Evolutionary conservation across 768 basidiomycete genomes (phyloP).

Genomic region (Phlegmacium glaucopus): DNA sequence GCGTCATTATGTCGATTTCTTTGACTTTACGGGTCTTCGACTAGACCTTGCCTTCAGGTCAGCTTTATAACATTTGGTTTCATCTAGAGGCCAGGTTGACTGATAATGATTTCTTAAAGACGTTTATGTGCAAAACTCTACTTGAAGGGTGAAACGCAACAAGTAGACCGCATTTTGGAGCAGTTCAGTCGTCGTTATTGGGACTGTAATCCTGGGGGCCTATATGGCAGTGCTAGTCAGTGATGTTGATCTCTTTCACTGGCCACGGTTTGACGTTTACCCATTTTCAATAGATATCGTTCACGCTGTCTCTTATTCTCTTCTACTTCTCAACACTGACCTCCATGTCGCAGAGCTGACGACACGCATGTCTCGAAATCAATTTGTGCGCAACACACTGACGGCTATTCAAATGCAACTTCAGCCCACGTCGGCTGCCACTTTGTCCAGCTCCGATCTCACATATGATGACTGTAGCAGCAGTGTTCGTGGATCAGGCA

Average conservation of each 20-base stretch:
- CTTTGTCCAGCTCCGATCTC: constrained; percentile 58
- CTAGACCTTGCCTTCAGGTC: constrained; percentile 91
- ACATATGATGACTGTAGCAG: constrained; percentile 60
- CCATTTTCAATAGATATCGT: constrained; percentile 62
- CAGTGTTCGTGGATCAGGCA: constrained; percentile 53
- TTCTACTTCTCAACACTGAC: constrained; percentile 94
- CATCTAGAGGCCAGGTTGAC: constrained; percentile 1
- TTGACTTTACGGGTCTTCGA: constrained; percentile 81
- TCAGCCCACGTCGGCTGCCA: constrained; percentile 46
- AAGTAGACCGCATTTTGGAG: constrained; percentile 94
- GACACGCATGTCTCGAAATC: constrained; percentile 84
- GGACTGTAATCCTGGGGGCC: constrained; percentile 78
- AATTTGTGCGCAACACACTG: constrained; percentile 93
- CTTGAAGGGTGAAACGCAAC: constrained; percentile 95
- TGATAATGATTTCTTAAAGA: constrained; percentile 35
- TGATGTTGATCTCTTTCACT: constrained; percentile 1
- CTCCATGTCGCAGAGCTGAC: constrained; percentile 91
- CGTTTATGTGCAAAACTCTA: constrained; percentile 88
- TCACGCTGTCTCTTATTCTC: constrained; percentile 92
- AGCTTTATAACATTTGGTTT: constrained; percentile 13
- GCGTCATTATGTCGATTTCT: constrained; percentile 79
- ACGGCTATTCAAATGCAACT: constrained; percentile 79
- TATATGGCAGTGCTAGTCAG: constrained; percentile 87
- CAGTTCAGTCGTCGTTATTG: constrained; percentile 89
- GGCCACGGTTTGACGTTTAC: constrained; percentile 4